Percentiles rank a stretch among this genome's conserved stretches.
phyloP scores from a whole-genome alignment of 2,329 filamentous ascomycete genomes.

The Phoma sp. region DNA sequence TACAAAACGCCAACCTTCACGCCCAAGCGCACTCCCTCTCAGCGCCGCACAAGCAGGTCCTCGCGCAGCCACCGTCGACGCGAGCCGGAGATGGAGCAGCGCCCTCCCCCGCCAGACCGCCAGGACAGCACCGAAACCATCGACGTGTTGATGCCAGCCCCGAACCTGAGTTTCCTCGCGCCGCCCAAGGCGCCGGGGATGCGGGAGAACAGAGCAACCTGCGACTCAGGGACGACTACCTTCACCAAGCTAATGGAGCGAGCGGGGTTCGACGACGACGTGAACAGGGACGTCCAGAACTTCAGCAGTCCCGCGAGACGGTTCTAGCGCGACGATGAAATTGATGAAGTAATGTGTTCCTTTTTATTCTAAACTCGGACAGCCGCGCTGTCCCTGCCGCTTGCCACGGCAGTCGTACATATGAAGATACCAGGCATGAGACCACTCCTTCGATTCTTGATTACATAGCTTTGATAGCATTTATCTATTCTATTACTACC shows the following conservation, averaged over 20 bases:
- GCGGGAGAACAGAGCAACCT: constrained; percentile 42
- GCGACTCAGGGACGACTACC: constrained; percentile 44
- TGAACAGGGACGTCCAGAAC: constrained; percentile 35
- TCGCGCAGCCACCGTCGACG: constrained; percentile 14
- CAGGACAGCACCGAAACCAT: constrained; percentile 53
- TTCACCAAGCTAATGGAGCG: constrained; percentile 53
- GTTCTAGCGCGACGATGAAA: neutral
- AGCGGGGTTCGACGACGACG: constrained; percentile 48
- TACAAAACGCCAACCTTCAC: constrained; percentile 41
- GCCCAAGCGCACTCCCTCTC: constrained; percentile 29
- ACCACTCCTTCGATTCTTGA: constrained; percentile 13
- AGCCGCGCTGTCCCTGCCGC: constrained; percentile 12
- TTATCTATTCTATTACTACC: neutral
- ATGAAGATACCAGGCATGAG: constrained; percentile 16
- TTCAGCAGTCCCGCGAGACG: constrained; percentile 24
- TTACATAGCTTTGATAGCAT: constrained; percentile 15
- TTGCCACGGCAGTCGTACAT: constrained; percentile 12
- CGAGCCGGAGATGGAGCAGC: constrained; percentile 12
- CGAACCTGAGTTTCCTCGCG: constrained; percentile 36
- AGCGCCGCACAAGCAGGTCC: constrained; percentile 24
- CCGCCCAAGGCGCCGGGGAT: constrained; percentile 41
- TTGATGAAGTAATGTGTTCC: constrained; percentile 1
- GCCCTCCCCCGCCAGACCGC: constrained; percentile 22
- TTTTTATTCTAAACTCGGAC: neutral
- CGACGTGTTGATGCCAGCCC: constrained; percentile 51